These are phyloP conservation scores for Penium margaritaceum DNA, from an alignment of 139 green algal species.

Conservation along the genomic window DNA sequence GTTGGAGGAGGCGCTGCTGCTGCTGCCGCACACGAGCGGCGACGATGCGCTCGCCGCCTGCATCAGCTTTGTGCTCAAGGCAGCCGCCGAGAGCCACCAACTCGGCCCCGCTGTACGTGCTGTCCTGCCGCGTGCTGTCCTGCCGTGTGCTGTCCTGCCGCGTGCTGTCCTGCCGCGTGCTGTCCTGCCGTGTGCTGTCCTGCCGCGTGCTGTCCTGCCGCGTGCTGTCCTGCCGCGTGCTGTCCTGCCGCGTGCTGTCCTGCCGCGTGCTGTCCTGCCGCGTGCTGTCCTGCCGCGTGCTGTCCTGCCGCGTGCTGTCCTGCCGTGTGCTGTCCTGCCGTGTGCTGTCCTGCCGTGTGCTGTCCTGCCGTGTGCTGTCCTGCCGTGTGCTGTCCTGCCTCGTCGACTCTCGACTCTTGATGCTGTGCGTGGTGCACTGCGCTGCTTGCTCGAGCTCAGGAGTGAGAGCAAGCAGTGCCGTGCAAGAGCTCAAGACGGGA, in stretches of 20 bases:
- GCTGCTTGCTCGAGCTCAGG: no score
- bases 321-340: no score
- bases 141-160: not conserved
- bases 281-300: not conserved
- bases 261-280: not conserved
- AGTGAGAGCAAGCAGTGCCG: no score
- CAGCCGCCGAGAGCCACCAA: not conserved
- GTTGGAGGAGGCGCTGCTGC: constrained; percentile 3
- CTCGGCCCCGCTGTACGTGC: not conserved
- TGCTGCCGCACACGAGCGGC: constrained; percentile 1
- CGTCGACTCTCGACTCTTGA: no score
- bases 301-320: no score
- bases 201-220: not conserved
- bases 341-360: no score
- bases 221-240: not conserved
- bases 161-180: not conserved
- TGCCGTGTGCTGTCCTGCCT: no score
- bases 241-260: not conserved
- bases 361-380: no score
- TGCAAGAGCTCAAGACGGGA: no score
- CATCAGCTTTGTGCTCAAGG: constrained; percentile 38
- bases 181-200: not conserved
- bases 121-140: not conserved
- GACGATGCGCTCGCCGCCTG: constrained; percentile 30
- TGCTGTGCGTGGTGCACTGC: no score